Evolutionary conservation across 306 rosid species (phyloP).

Genomic region (Vigna unguiculata): DNA sequence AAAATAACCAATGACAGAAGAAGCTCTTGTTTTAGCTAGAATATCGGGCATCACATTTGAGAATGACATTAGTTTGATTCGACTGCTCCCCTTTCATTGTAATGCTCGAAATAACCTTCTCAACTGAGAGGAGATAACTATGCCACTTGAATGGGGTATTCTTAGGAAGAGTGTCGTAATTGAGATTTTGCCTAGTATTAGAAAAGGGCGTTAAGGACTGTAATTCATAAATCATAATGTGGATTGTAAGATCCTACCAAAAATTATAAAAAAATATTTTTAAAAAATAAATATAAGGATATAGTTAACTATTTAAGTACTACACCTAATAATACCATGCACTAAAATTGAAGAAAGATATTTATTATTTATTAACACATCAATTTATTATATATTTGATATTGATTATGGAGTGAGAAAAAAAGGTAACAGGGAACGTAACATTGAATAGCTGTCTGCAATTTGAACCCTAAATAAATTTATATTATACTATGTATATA

Average conservation of each 20-base stretch:
- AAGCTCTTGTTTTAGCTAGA: conserved; percentile 13
- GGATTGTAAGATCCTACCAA: not conserved
- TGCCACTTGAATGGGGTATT: not conserved
- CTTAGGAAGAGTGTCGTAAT: not conserved
- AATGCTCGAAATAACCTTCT: not conserved
- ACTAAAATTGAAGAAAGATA: not conserved
- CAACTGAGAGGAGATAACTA: not conserved
- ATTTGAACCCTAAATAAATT: too few relatives aligned
- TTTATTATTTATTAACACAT: too few relatives aligned
- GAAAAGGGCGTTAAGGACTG: not conserved
- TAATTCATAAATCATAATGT: not conserved
- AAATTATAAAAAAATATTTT: not conserved
- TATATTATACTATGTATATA: too few relatives aligned
- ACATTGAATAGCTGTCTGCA: too few relatives aligned
- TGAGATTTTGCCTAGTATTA: not conserved
- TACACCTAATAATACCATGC: not conserved
- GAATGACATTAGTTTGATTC: conserved; percentile 5
- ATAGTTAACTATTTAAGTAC: not conserved
- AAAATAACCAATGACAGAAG: too few relatives aligned
- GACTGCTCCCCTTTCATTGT: not conserved
- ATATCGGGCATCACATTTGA: not conserved
- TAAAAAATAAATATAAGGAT: not conserved
- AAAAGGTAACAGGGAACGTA: too few relatives aligned
- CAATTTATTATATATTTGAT: too few relatives aligned
- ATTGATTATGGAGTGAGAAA: too few relatives aligned